Evolutionary conservation across 768 basidiomycete genomes (phyloP).

Genomic region (Kwoniella botswanensis): DNA sequence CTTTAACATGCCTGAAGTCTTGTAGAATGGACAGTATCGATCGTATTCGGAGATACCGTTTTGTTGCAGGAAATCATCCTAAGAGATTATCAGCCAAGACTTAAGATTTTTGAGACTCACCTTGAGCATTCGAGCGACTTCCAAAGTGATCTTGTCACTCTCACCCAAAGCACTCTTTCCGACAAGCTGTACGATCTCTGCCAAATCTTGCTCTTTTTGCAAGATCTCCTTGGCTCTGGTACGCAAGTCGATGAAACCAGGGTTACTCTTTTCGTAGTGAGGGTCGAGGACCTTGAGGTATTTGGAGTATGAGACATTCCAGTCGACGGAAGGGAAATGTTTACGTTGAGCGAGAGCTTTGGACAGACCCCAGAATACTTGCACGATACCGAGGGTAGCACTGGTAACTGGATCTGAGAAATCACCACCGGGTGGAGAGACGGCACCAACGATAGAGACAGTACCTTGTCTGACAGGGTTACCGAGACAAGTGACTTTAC

Average conservation of each 20-base stretch:
- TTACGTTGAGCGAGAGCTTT: conserved; percentile 99
- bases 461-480: conserved; percentile 86
- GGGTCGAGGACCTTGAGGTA: conserved; percentile 92
- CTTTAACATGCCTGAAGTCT: conserved; percentile 92
- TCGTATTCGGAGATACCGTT: conserved; percentile 99
- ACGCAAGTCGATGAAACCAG: conserved; percentile 93
- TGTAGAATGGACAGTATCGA: conserved; percentile 97
- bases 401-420: conserved; percentile 99
- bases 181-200: conserved; percentile 99
- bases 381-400: conserved; percentile 96
- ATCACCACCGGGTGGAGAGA: conserved; percentile 98
- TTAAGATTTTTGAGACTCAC: conserved; percentile 25
- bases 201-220: conserved; percentile 97
- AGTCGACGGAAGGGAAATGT: conserved; percentile 99
- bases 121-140: conserved; percentile 95
- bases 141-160: conserved; percentile 96
- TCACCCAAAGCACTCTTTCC: conserved; percentile 98
- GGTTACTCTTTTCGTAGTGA: conserved; percentile 80
- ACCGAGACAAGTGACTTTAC: conserved; percentile 90
- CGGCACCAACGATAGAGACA: conserved; percentile 98
- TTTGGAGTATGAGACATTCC: conserved; percentile 99
- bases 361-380: conserved; percentile 99
- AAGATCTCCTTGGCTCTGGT: conserved; percentile 93
- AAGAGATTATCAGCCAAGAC: conserved; percentile 8
- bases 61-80: conserved; percentile 68